Evolutionary conservation across 106 monocot species (phyloP).

Genomic region (Allium cepa): DNA sequence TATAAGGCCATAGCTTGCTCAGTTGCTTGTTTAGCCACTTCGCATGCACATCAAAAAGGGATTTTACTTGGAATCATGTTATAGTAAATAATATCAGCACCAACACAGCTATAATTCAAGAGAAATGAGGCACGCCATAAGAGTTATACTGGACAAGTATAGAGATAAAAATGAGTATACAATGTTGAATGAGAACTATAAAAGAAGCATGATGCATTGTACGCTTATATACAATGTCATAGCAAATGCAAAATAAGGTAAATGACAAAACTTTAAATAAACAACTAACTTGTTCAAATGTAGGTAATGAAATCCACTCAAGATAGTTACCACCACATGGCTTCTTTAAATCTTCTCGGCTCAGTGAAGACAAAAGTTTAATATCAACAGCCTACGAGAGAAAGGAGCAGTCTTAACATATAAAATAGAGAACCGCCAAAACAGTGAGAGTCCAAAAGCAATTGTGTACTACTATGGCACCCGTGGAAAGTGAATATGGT

Average conservation of each 20-base stretch:
- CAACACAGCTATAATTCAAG: no score
- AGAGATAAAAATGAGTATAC: no score
- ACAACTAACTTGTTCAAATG: conserved; percentile 70
- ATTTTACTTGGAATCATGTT: not conserved
- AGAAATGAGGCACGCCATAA: no score
- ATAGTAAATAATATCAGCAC: not conserved
- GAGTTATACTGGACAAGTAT: no score
- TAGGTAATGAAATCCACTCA: conserved; percentile 95
- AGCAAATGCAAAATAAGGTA: no score
- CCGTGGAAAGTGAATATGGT: not conserved
- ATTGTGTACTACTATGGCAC: not conserved
- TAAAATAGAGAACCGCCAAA: not conserved
- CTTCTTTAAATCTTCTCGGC: conserved; percentile 88
- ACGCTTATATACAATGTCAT: no score
- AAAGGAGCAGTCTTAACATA: not conserved
- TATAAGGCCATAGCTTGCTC: conserved; percentile 87
- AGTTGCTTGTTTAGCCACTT: conserved; percentile 96
- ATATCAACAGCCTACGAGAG: conserved; percentile 83
- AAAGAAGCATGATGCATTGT: no score
- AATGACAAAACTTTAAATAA: no score
- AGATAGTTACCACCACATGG: conserved; percentile 90
- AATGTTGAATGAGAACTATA: no score
- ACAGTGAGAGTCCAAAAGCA: not conserved
- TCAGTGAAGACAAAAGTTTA: conserved; percentile 74
- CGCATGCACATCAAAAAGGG: conserved; percentile 40